Base-by-base conservation (phyloP, 805 yeast species). In the Teunomyces cretensis region DNA sequence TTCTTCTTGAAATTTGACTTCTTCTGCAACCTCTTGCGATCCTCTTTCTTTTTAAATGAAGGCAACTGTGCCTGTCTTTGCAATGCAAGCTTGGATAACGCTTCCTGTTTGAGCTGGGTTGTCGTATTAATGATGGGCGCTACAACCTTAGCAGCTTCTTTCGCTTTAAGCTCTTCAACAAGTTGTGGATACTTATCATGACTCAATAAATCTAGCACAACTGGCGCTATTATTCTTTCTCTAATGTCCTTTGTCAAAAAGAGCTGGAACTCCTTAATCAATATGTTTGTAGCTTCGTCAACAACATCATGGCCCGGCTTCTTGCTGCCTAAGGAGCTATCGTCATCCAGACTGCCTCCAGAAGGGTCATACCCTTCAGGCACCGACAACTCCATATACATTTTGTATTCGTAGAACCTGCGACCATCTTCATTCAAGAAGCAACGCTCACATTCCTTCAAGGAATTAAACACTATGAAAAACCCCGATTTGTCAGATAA, bases 161-260 rank as follows among this genome's bases (percentile, higher is more conserved):
- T 62, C 16, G 62, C 63, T 44, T 61, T 68, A 36, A 71, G 57
- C 16, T 65, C 72, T 33, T 62, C 58, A 19, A 71, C 56, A 14
- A 71, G 58, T 2, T 74, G 76, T 1, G 88, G 85, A 56, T 78
- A 84, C 31, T 75, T 75, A 3, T 76, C 78, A 32, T 81, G 83
- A 45, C 79, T 76, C 51, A 89, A 69, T 14, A 76, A 64, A 26
- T 83, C 83, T 43, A 86, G 70, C 13, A 89, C 78, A 1, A 75
- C 72, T 0, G 94, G 88, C 0, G 86, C 90, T 17, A 88, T 76
- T 3, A 86, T 65, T 48, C 88, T 78, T 55, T 83, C 92, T 52
- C 86, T 73, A 17, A 89, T 78, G 64, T 89, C 96, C 48, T 84
- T 84, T 15, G 81, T 67, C 37, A 89, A 61, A 39, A 83, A 81